Conservation (phyloP, 345 rosid species). For the Populus euphratica region DNA sequence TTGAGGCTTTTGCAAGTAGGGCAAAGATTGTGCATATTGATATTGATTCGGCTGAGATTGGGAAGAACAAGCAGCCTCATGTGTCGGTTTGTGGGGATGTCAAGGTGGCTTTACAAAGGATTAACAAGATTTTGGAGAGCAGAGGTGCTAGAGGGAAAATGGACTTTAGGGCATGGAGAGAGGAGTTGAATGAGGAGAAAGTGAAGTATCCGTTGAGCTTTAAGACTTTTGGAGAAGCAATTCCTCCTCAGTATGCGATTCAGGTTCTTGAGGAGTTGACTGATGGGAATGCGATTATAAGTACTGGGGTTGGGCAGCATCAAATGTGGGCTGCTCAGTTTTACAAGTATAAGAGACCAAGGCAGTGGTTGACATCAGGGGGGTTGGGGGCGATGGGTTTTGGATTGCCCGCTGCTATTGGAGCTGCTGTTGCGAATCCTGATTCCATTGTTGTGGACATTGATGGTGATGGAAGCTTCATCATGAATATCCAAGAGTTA, state of each 20-base stretch:
- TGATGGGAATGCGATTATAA: slow-evolving; percentile 71
- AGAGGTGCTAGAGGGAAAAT: slow-evolving; percentile 39
- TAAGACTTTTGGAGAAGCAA: slow-evolving; percentile 84
- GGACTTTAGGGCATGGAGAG: slow-evolving; percentile 70
- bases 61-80: slow-evolving; percentile 98
- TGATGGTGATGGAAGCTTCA: slow-evolving; percentile 96
- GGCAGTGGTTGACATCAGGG: slow-evolving; percentile 86
- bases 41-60: slow-evolving; percentile 91
- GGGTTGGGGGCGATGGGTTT: slow-evolving; percentile 99
- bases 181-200: slow-evolving; percentile 69
- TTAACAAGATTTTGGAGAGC: slow-evolving; percentile 60
- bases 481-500: slow-evolving; percentile 92
- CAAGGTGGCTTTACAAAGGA: slow-evolving; percentile 72
- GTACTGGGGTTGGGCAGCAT: slow-evolving; percentile 98
- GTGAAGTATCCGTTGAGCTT: slow-evolving; percentile 58
- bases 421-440: slow-evolving; percentile 93
- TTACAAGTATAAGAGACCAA: slow-evolving; percentile 82
- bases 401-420: slow-evolving; percentile 96
- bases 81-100: slow-evolving; percentile 84
- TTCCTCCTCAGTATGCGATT: slow-evolving; percentile 91
- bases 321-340: slow-evolving; percentile 99
- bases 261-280: slow-evolving; percentile 87
- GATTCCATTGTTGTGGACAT: slow-evolving; percentile 79
- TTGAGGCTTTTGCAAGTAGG: slow-evolving; percentile 88
- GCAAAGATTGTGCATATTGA: slow-evolving; percentile 96